These are phyloP conservation scores for Cladosporium oxysporum DNA, from an alignment of 2,329 filamentous ascomycete genomes.

Conservation along the genomic window DNA sequence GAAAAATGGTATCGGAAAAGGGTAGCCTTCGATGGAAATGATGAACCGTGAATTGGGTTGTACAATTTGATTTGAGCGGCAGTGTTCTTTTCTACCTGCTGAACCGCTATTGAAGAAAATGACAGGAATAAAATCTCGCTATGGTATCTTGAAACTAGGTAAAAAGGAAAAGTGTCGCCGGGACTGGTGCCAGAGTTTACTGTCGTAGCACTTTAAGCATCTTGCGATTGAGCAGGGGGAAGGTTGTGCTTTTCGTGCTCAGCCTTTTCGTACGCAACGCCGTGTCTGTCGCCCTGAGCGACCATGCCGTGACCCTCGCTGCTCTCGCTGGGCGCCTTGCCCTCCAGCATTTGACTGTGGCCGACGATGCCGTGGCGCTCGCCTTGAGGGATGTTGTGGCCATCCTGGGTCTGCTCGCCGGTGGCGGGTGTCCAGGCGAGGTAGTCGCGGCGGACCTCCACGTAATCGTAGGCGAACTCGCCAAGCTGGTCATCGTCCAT, in stretches of 20 bases:
- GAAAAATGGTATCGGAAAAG: no score
- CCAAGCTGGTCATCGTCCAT: conserved; percentile 91
- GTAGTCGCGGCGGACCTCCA: conserved; percentile 85
- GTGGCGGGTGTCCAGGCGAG: conserved; percentile 82
- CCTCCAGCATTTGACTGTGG: conserved; percentile 67
- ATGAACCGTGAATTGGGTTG: background rate
- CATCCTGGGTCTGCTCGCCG: conserved; percentile 61
- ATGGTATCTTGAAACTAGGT: conserved; percentile 11
- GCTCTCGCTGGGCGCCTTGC: conserved; percentile 51
- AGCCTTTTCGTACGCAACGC: conserved; percentile 50
- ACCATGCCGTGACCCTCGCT: conserved; percentile 37
- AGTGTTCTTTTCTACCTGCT: background rate
- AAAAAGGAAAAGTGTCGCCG: background rate
- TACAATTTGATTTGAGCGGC: background rate
- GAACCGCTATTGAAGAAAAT: background rate
- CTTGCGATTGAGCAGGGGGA: background rate
- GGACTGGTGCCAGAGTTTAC: background rate
- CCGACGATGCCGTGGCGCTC: conserved; percentile 62
- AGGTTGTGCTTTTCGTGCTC: conserved; percentile 28
- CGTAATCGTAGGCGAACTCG: conserved; percentile 88
- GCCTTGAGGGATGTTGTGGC: conserved; percentile 63
- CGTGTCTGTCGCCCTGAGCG: conserved; percentile 56
- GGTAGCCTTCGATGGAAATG: no score
- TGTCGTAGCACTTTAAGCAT: background rate
- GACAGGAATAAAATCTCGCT: conserved; percentile 10